Evolutionary conservation across 176 grass and related monocot species (phyloP).

Genomic region (Coix lacrymajobi): DNA sequence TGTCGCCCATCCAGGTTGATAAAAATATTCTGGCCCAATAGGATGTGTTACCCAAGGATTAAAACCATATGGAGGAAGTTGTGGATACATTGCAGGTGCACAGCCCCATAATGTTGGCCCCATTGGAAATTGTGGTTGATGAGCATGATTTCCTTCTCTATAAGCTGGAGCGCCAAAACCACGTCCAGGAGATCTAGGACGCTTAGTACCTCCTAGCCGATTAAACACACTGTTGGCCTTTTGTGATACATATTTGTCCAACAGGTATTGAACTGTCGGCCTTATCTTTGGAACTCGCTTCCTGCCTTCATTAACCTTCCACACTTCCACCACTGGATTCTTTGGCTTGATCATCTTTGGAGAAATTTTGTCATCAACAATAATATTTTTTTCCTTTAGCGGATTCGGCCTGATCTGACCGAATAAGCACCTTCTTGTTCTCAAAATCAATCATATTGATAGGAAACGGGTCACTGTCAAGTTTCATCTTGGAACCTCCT

Average conservation of each 20-base stretch:
- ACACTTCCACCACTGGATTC: not conserved
- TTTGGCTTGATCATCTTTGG: not conserved
- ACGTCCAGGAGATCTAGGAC: not conserved
- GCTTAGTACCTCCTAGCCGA: not conserved
- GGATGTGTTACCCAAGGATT: not conserved
- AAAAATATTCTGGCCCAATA: not conserved
- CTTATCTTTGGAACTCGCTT: not conserved
- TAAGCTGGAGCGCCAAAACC: not conserved
- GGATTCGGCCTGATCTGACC: not conserved
- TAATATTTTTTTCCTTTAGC: not conserved
- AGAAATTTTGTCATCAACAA: not conserved
- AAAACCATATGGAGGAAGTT: not conserved
- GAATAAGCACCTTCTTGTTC: not conserved
- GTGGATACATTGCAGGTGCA: not conserved
- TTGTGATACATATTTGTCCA: not conserved
- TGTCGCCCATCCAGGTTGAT: not conserved
- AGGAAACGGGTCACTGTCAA: not conserved
- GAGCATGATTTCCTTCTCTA: not conserved
- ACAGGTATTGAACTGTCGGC: not conserved
- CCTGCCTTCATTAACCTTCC: not conserved
- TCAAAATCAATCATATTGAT: not conserved
- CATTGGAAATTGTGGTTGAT: not conserved
- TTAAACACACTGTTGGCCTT: not conserved
- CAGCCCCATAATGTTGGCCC: not conserved
- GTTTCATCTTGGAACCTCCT: not conserved